A percentile compares a stretch with the other conserved stretches of the same genome.
phyloP scores from a whole-genome alignment of 2,329 filamentous ascomycete genomes.

The Bretziella fagacearum region DNA sequence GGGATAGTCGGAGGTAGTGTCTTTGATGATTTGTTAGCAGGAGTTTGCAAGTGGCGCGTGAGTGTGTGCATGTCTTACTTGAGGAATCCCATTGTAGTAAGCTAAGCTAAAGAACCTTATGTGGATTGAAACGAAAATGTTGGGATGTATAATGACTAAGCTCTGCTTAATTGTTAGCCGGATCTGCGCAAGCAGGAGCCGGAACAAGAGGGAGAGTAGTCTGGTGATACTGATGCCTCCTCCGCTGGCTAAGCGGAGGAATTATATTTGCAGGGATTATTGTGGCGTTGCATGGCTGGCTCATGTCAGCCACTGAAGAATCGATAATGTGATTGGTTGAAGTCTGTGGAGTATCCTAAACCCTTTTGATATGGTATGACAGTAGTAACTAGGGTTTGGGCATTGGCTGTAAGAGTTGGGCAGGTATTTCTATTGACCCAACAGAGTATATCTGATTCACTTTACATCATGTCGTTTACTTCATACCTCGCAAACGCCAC shows the following conservation, averaged over 20 bases:
- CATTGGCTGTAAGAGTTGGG: background rate
- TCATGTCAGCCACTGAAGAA: too few species aligned
- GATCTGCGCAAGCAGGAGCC: too few species aligned
- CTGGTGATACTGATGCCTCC: too few species aligned
- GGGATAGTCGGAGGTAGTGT: constrained; percentile 50
- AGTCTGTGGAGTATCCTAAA: too few species aligned
- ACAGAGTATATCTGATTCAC: background rate
- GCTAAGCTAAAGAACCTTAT: too few species aligned
- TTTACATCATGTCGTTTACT: constrained; percentile 4
- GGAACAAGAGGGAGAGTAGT: too few species aligned
- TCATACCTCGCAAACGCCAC: constrained; percentile 16
- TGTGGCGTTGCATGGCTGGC: background rate
- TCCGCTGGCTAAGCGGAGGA: background rate
- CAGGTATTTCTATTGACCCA: too few species aligned
- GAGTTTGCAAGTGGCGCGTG: background rate
- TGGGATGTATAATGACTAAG: too few species aligned
- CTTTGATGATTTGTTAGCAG: background rate
- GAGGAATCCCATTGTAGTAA: background rate
- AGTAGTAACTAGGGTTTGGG: background rate
- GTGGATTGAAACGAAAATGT: too few species aligned
- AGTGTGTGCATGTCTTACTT: background rate
- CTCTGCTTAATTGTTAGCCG: too few species aligned
- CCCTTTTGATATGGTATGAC: too few species aligned
- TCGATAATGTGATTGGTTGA: too few species aligned
- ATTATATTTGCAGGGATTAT: background rate